phyloP scores from a whole-genome alignment of 2,329 filamentous ascomycete species.

The Mycogone perniciosa region DNA sequence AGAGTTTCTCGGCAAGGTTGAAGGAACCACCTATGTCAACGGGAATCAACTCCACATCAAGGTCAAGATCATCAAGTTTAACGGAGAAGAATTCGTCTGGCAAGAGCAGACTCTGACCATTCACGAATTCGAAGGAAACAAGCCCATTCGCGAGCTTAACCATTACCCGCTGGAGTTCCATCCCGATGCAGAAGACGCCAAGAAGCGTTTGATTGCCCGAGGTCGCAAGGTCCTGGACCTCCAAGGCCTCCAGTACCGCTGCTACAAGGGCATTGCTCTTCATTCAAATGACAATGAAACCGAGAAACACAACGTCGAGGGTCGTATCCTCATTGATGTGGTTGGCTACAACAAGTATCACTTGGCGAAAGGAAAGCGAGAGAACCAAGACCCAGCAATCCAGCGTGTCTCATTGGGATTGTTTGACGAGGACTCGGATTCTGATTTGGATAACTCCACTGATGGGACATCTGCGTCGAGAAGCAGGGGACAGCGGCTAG shows the following conservation, averaged over 20 bases:
- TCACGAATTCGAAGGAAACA: conserved; percentile 32
- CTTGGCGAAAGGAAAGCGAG: conserved; percentile 29
- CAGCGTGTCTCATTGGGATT: conserved; percentile 9
- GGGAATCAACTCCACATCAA: conserved; percentile 21
- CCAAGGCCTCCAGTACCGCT: conserved; percentile 35
- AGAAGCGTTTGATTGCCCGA: conserved; percentile 24
- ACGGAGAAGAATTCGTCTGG: conserved; percentile 37
- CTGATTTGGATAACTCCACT: conserved; percentile 6
- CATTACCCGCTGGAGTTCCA: conserved; percentile 33
- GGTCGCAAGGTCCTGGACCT: conserved; percentile 36
- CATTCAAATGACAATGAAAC: conserved; percentile 9
- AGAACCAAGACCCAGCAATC: conserved; percentile 26
- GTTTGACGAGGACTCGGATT: background rate
- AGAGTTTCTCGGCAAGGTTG: conserved; percentile 36
- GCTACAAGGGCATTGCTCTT: conserved; percentile 37
- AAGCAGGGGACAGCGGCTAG: conserved; percentile 21
- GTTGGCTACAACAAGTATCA: conserved; percentile 38
- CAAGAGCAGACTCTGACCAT: conserved; percentile 26
- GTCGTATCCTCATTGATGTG: conserved; percentile 35
- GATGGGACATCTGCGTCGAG: conserved; percentile 9
- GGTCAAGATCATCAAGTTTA: conserved; percentile 32
- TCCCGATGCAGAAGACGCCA: conserved; percentile 23
- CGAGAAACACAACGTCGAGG: conserved; percentile 34
- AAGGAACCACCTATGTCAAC: conserved; percentile 25
- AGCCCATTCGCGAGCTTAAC: conserved; percentile 32